Evolutionary conservation across 495 filamentous ascomycete species (phyloP).

Genomic region (Collariella sp.): DNA sequence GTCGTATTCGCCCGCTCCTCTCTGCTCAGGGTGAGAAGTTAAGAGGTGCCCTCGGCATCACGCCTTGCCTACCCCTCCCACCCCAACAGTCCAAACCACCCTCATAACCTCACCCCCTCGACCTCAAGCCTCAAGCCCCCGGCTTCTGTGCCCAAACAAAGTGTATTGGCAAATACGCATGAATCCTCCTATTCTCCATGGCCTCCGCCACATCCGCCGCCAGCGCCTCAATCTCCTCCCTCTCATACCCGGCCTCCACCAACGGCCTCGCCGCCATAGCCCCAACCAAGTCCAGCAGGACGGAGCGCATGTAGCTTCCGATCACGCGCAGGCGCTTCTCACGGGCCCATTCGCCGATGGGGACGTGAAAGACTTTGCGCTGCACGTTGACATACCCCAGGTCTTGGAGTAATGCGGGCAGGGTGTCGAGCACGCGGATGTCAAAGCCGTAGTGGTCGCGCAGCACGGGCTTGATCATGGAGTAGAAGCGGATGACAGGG

Average conservation of each 20-base stretch:
- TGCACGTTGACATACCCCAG: constrained; percentile 49
- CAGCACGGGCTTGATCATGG: constrained; percentile 23
- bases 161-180: constrained; percentile 37
- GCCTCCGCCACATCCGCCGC: constrained; percentile 21
- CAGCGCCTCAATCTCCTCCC: constrained; percentile 32
- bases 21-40: too few relatives aligned
- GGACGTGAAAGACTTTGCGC: constrained; percentile 46
- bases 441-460: constrained; percentile 37
- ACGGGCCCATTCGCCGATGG: constrained; percentile 53
- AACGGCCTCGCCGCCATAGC: constrained; percentile 49
- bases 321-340: constrained; percentile 49
- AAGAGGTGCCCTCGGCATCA: too few relatives aligned
- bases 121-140: constrained; percentile 7
- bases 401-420: constrained; percentile 31
- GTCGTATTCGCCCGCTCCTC: too few relatives aligned
- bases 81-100: too few relatives aligned
- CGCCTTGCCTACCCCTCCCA: too few relatives aligned
- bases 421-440: constrained; percentile 29
- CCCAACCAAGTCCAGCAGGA: constrained; percentile 45
- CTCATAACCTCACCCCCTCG: too few relatives aligned
- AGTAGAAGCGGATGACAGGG: constrained; percentile 35
- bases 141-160: constrained; percentile 41
- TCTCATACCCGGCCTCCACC: constrained; percentile 36
- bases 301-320: constrained; percentile 44
- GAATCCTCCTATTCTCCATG: constrained; percentile 27